These are phyloP conservation scores for Xerocomus potaroensis DNA, from an alignment of 768 basidiomycete species.

Conservation along the genomic window DNA sequence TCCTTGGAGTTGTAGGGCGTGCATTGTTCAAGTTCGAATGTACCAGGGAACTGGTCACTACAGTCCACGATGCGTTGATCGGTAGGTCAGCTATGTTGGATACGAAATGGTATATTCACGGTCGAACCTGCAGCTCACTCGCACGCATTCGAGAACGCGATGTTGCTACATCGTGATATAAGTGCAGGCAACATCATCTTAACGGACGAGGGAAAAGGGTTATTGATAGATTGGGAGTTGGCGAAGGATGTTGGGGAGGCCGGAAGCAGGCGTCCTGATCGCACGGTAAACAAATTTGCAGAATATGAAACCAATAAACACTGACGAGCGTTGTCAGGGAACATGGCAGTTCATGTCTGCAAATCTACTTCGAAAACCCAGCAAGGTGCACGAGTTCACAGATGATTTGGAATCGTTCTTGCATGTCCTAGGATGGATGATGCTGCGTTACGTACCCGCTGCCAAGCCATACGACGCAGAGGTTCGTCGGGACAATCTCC, in stretches of 20 bases:
- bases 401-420: too few species aligned
- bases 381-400: too few species aligned
- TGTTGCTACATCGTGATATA: conserved; percentile 24
- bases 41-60: not conserved
- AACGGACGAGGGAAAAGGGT: not conserved
- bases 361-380: too few species aligned
- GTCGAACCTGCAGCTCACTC: conserved; percentile 13
- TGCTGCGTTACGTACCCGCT: too few species aligned
- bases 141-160: conserved; percentile 13
- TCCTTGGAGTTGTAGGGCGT: not conserved
- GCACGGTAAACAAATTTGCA: not conserved
- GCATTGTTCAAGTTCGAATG: not conserved
- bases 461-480: too few species aligned
- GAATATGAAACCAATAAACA: too few species aligned
- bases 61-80: not conserved
- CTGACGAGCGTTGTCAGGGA: too few species aligned
- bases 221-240: not conserved
- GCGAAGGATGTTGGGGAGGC: not conserved
- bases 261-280: not conserved
- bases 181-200: conserved; percentile 5
- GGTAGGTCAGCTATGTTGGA: not conserved
- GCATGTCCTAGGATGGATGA: too few species aligned
- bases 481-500: too few species aligned
- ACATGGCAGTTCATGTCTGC: too few species aligned
- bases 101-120: not conserved